Conservation (phyloP, 192 early-diverging fungal genomes). For the Coemansia sp. region DNA sequence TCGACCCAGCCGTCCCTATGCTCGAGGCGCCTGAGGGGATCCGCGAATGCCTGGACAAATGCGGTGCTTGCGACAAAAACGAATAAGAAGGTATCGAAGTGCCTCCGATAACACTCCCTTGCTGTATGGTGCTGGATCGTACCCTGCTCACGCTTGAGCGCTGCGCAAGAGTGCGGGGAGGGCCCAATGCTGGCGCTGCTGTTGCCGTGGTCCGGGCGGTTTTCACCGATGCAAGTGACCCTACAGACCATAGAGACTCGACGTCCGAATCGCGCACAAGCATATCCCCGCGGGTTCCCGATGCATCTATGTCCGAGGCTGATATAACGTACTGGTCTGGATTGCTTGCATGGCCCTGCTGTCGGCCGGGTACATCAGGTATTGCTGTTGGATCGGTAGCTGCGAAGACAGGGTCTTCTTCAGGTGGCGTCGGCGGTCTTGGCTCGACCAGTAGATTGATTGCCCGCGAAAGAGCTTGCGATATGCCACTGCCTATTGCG, state of each 20-base stretch:
- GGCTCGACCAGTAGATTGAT: conserved; percentile 50
- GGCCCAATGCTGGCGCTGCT: conserved; percentile 21
- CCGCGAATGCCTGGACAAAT: conserved; percentile 9
- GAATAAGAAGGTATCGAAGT: conserved; percentile 4
- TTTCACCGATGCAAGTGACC: conserved; percentile 38
- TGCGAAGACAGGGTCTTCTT: conserved; percentile 40
- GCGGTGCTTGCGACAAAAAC: conserved; percentile 1
- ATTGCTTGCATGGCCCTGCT: background rate
- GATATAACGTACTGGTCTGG: conserved; percentile 21
- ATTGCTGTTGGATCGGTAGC: background rate
- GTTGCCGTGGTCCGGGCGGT: conserved; percentile 39
- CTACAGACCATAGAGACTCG: conserved; percentile 40
- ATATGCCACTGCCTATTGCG: conserved; percentile 20
- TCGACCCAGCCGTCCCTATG: conserved; percentile 28
- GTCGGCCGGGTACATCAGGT: background rate
- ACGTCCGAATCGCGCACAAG: conserved; percentile 37
- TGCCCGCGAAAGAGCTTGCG: conserved; percentile 46
- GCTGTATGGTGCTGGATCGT: conserved; percentile 33
- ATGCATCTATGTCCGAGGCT: conserved; percentile 17
- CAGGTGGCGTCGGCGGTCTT: conserved; percentile 42
- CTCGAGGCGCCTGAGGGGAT: conserved; percentile 31
- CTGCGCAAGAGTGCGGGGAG: background rate
- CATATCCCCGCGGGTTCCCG: background rate
- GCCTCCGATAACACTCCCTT: conserved; percentile 6
- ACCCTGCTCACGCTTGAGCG: conserved; percentile 15